phyloP scores from a whole-genome alignment of 2,329 filamentous ascomycete genomes.

The Camptophora hylomeconis region DNA sequence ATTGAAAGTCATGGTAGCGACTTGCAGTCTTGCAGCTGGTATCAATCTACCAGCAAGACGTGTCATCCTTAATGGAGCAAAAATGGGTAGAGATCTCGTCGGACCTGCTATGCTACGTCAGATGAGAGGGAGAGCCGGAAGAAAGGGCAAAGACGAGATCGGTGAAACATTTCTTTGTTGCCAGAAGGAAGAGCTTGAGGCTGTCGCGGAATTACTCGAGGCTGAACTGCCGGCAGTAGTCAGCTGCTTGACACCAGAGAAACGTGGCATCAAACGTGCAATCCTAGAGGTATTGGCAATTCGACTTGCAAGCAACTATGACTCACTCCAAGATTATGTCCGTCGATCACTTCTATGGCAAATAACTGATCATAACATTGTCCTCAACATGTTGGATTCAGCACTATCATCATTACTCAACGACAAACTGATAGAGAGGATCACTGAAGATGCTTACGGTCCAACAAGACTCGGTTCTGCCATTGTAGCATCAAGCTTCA shows the following conservation, averaged over 20 bases:
- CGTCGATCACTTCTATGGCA: slow-evolving; percentile 53
- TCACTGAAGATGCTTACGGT: slow-evolving; percentile 37
- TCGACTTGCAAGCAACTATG: slow-evolving; percentile 51
- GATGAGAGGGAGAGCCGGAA: slow-evolving; percentile 65
- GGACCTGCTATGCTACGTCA: slow-evolving; percentile 68
- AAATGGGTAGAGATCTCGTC: slow-evolving; percentile 65
- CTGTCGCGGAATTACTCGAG: slow-evolving; percentile 56
- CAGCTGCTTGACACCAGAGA: slow-evolving; percentile 56
- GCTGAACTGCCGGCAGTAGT: slow-evolving; percentile 57
- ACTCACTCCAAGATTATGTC: slow-evolving; percentile 56
- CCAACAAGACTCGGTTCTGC: slow-evolving; percentile 57
- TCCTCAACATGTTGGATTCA: slow-evolving; percentile 42
- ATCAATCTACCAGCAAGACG: slow-evolving; percentile 61
- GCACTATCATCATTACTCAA: slow-evolving; percentile 46
- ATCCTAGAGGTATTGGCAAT: slow-evolving; percentile 59
- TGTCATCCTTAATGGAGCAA: slow-evolving; percentile 61
- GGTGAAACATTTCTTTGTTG: slow-evolving; percentile 71
- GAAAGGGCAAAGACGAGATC: slow-evolving; percentile 65
- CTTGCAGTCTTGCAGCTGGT: slow-evolving; percentile 69
- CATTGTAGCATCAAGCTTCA: slow-evolving; percentile 58
- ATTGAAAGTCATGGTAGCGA: slow-evolving; percentile 60
- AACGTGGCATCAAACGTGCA: slow-evolving; percentile 56
- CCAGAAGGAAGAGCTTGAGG: slow-evolving; percentile 52
- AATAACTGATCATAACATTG: slow-evolving; percentile 37
- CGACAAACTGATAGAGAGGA: slow-evolving; percentile 42